Evolutionary conservation across 2,329 filamentous ascomycete genomes (phyloP).

Genomic region (Cadophora sp.): DNA sequence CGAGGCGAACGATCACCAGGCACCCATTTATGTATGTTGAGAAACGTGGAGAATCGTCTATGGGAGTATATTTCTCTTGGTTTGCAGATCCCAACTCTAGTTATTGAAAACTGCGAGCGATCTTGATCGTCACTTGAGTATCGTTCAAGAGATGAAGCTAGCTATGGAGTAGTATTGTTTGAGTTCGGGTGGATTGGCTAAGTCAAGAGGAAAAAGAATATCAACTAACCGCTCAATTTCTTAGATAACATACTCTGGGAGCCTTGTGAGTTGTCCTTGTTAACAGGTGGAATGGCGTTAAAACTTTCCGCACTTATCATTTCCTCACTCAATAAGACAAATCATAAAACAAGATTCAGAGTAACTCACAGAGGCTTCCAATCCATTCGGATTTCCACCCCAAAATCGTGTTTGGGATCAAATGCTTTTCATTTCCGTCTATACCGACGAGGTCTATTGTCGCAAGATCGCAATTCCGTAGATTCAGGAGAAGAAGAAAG

Average conservation of each 20-base stretch:
- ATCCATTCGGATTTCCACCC: background rate
- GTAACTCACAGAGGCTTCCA: background rate
- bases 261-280: background rate
- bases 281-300: background rate
- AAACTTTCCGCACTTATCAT: background rate
- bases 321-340: background rate
- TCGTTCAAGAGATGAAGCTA: background rate
- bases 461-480: background rate
- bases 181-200: too few species aligned
- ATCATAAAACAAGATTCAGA: background rate
- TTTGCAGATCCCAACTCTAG: background rate
- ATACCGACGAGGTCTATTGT: background rate
- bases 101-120: background rate
- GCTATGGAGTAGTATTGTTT: too few species aligned
- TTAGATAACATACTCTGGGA: background rate
- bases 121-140: background rate
- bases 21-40: background rate
- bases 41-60: background rate
- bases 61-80: background rate
- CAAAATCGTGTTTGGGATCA: background rate
- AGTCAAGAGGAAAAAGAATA: too few species aligned
- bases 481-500: constrained; percentile 80
- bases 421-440: constrained; percentile 6
- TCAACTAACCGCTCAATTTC: too few species aligned
- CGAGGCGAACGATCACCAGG: background rate